Percentiles rank a stretch among this genome's conserved stretches.
phyloP scores from a whole-genome alignment of 2,329 filamentous ascomycete species.

The Orbilia ellipsospora region DNA sequence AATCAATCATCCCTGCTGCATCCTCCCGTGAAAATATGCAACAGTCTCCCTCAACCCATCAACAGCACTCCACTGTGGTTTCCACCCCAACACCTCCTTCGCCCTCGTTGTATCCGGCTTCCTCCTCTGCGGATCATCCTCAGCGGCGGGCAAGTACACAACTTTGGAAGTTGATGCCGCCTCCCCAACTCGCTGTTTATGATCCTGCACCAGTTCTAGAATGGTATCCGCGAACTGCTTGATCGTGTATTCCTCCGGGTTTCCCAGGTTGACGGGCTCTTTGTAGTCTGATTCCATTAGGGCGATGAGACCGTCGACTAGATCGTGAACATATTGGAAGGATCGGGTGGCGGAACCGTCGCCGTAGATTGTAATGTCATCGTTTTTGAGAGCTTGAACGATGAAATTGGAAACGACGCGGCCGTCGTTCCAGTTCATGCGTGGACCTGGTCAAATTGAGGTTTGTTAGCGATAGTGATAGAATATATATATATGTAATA shows the following conservation, averaged over 20 bases:
- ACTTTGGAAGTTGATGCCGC: slow-evolving; percentile 46
- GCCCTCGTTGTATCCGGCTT: slow-evolving; percentile 60
- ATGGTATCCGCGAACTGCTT: slow-evolving; percentile 59
- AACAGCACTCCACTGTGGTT: slow-evolving; percentile 57
- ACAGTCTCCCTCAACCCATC: slow-evolving; percentile 60
- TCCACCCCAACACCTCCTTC: slow-evolving; percentile 59
- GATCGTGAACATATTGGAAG: slow-evolving; percentile 61
- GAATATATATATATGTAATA: slow-evolving; percentile 1
- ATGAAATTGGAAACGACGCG: slow-evolving; percentile 61
- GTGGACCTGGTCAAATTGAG: slow-evolving; percentile 48
- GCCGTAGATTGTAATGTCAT: slow-evolving; percentile 60
- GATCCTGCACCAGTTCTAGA: slow-evolving; percentile 56
- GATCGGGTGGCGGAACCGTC: slow-evolving; percentile 60
- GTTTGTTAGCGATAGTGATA: neutral
- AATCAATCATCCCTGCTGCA: slow-evolving; percentile 23
- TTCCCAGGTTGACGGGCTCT: slow-evolving; percentile 60
- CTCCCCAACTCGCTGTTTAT: slow-evolving; percentile 35
- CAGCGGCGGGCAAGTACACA: slow-evolving; percentile 56
- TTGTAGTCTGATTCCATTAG: slow-evolving; percentile 60
- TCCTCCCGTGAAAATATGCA: slow-evolving; percentile 46
- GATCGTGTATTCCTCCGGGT: slow-evolving; percentile 60
- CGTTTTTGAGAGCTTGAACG: slow-evolving; percentile 58
- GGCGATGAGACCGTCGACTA: slow-evolving; percentile 59
- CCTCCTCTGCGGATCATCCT: slow-evolving; percentile 58
- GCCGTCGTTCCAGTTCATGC: slow-evolving; percentile 60